A percentile compares a stretch with the other conserved stretches of the same genome.
These are phyloP conservation scores for Pseudogymnoascus sp. DNA, from an alignment of 2,329 filamentous ascomycete species.

Conservation along the genomic window DNA sequence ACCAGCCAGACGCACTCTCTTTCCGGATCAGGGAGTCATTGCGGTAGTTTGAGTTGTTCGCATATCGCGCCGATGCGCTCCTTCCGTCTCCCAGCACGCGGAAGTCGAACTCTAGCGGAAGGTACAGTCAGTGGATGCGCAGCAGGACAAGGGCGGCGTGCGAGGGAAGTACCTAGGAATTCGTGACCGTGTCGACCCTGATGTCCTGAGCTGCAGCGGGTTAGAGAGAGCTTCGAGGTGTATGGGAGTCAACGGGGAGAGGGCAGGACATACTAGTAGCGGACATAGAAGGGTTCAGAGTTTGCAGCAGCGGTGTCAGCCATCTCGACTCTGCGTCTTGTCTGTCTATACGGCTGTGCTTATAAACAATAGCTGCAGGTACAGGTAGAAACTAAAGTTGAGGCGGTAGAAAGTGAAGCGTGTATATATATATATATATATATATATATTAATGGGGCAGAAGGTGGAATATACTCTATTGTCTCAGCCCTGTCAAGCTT, in stretches of 20 bases:
- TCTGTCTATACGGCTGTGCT: neutral
- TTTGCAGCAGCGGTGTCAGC: constrained; percentile 45
- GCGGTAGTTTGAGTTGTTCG: constrained; percentile 98
- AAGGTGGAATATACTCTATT: neutral
- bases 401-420: neutral
- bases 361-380: neutral
- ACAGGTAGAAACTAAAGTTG: neutral
- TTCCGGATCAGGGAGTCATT: constrained; percentile 98
- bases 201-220: constrained; percentile 71
- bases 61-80: constrained; percentile 89
- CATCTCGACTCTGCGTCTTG: constrained; percentile 19
- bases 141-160: neutral
- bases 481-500: constrained; percentile 12
- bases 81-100: constrained; percentile 84
- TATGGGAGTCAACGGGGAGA: neutral
- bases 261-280: constrained; percentile 73
- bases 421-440: constrained; percentile 5
- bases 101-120: constrained; percentile 80
- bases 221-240: constrained; percentile 14
- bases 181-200: constrained; percentile 96
- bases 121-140: constrained; percentile 19
- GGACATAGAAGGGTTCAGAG: constrained; percentile 74
- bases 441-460: neutral
- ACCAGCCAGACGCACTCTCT: constrained; percentile 65
- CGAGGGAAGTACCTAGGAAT: constrained; percentile 63